Percentiles rank a stretch among this genome's conserved stretches.
Evolutionary conservation across 352 stramenopile species (phyloP).

Genomic region (Globisporangium recalcitrans): DNA sequence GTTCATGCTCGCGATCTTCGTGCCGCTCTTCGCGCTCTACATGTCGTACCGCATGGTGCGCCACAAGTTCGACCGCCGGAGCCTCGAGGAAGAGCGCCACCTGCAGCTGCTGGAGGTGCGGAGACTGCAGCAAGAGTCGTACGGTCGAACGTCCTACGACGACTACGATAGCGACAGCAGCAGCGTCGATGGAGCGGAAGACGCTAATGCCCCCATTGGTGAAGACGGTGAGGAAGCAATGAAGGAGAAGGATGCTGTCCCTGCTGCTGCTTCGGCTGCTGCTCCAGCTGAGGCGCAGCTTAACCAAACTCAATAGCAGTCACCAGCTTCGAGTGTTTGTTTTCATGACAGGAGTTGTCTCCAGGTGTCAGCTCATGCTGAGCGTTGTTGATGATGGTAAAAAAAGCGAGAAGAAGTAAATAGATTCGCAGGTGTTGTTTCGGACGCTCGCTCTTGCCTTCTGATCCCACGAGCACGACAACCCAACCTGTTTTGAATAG

Average conservation of each 20-base stretch:
- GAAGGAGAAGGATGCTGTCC: background rate
- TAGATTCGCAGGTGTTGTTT: conserved; percentile 5
- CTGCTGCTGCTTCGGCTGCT: background rate
- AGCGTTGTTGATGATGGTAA: background rate
- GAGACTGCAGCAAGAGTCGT: conserved; percentile 61
- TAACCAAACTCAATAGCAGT: background rate
- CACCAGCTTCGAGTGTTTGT: background rate
- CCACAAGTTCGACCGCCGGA: conserved; percentile 30
- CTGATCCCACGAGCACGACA: background rate
- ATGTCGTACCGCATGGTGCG: conserved; percentile 44
- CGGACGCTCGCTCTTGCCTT: background rate
- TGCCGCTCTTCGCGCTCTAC: conserved; percentile 46
- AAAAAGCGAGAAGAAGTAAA: conserved; percentile 1
- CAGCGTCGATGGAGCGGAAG: conserved; percentile 8
- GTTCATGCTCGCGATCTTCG: conserved; percentile 61
- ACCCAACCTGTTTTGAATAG: background rate
- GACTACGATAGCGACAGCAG: conserved; percentile 56
- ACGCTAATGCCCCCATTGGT: conserved; percentile 33
- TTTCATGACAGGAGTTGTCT: background rate
- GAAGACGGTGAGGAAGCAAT: conserved; percentile 7
- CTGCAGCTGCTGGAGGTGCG: conserved; percentile 69
- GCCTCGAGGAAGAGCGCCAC: conserved; percentile 33
- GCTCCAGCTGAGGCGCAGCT: background rate
- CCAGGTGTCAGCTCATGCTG: background rate
- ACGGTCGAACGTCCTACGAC: conserved; percentile 35